Base-by-base conservation (phyloP, 306 rosid species). In the Citrullus mucosospermus region DNA sequence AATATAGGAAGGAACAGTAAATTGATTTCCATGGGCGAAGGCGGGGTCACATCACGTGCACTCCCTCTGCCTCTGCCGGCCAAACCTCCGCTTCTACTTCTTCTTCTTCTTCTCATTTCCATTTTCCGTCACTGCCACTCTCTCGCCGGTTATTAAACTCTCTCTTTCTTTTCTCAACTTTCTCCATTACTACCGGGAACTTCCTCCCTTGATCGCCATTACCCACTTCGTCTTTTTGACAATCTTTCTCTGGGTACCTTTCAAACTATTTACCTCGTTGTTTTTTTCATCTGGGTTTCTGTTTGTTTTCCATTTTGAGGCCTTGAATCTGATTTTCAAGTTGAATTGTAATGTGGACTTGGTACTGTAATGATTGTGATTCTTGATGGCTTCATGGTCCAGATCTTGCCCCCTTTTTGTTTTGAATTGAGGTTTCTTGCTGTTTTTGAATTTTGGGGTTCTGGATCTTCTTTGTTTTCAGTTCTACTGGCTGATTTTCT, bases 41-140 rank as follows among this genome's bases (percentile, higher is more conserved):
- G 78, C 85, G 77, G 79, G 80, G 61, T 78, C 80, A 32, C 48
- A 62, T 88, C 90, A 76, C 89, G 81, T 77, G 89, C 84, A 79
- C 61, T 77, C 83, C 78, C 80, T 39, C 88, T 67, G 73, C 79
- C 58, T 81, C 69, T 86, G 96, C 98, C 97, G 98, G 92, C 96
- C 82, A 60, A 71, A 81, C 82, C 84, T 77, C 81, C 77, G 81
- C 43, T 76, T 18, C 48, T 36, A 18, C 65, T 54, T 0, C 58
- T 17, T n/a, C 30, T 63, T 63, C 44, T 60, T 28, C 38, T 25
- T 60, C 39, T 66, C 4, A 16, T n/a, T 41, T n/a, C 16, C 48
- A 63, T 63, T 65, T 65, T 1, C 56, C 76, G 58, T 71, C 76
- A 48, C 76, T 79, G 79, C 65, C 46, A 43, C 39, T 18, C 38